Conservation (phyloP, 345 rosid genomes). For the Brassica cretica region DNA sequence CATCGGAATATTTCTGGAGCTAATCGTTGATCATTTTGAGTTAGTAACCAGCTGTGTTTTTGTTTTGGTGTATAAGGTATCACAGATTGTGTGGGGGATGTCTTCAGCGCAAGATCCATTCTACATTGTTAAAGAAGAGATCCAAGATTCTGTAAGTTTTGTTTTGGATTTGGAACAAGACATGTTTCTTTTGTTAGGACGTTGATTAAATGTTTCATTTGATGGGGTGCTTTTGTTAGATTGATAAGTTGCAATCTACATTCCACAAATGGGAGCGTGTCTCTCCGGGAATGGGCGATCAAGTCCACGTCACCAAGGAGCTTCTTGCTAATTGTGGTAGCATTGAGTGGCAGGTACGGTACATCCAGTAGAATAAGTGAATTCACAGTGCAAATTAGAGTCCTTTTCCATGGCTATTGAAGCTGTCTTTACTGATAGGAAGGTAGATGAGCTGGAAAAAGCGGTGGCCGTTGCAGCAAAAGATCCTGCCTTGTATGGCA, state of each 20-base stretch:
- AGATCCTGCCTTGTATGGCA: constrained; percentile 91
- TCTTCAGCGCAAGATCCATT: constrained; percentile 98
- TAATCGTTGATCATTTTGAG: constrained; percentile 10
- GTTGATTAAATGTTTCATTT: constrained; percentile 10
- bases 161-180: background rate
- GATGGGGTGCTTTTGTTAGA: constrained; percentile 47
- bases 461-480: constrained; percentile 83
- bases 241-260: constrained; percentile 83
- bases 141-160: constrained; percentile 94
- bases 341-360: constrained; percentile 89
- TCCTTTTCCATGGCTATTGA: constrained; percentile 46
- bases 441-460: constrained; percentile 97
- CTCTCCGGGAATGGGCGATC: constrained; percentile 61
- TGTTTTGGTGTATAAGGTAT: constrained; percentile 10
- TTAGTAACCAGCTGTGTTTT: background rate
- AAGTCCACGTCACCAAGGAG: constrained; percentile 63
- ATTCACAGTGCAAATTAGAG: background rate
- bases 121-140: constrained; percentile 95
- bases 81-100: constrained; percentile 45
- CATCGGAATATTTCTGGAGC: constrained; percentile 12
- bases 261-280: constrained; percentile 88
- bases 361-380: background rate
- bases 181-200: background rate
- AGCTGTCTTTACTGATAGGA: constrained; percentile 60
- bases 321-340: constrained; percentile 77